Conservation (phyloP, 2,329 filamentous ascomycete species). For the Colletotrichum brevisporum region DNA sequence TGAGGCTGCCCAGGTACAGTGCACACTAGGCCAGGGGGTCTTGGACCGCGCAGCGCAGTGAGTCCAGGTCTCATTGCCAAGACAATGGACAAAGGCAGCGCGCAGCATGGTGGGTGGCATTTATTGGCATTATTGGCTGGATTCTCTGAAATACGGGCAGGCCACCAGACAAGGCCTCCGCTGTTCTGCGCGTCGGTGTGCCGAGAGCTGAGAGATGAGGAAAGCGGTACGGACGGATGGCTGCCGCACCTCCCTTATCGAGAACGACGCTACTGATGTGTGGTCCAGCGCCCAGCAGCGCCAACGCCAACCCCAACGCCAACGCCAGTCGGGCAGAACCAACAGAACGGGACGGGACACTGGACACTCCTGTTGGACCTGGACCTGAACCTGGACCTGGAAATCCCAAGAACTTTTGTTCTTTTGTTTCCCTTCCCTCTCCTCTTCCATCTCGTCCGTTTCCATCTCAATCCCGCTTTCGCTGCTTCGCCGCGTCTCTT, state of each 20-base stretch:
- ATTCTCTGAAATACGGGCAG: background rate
- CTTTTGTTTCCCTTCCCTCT: constrained; percentile 23
- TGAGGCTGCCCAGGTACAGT: too few species aligned
- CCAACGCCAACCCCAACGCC: constrained; percentile 9
- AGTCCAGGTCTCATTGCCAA: constrained; percentile 28
- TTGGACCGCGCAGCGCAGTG: background rate
- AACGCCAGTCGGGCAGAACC: constrained; percentile 20
- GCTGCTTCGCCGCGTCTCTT: background rate
- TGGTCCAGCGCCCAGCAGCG: background rate
- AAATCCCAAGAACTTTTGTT: constrained; percentile 4
- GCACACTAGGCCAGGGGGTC: background rate
- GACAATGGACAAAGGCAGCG: constrained; percentile 27
- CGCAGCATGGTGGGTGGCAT: constrained; percentile 13
- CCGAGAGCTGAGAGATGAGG: background rate
- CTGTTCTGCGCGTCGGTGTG: too few species aligned
- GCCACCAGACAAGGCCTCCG: too few species aligned
- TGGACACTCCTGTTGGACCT: background rate
- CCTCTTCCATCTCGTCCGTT: constrained; percentile 3
- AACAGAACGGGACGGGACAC: constrained; percentile 17
- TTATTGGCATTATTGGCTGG: constrained; percentile 25
- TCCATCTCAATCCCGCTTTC: background rate
- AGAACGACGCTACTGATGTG: constrained; percentile 11
- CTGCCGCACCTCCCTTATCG: constrained; percentile 15
- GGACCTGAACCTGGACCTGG: background rate
- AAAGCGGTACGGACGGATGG: constrained; percentile 19